Base-by-base conservation (phyloP, 768 basidiomycete genomes). In the Leccinum variicolor region DNA sequence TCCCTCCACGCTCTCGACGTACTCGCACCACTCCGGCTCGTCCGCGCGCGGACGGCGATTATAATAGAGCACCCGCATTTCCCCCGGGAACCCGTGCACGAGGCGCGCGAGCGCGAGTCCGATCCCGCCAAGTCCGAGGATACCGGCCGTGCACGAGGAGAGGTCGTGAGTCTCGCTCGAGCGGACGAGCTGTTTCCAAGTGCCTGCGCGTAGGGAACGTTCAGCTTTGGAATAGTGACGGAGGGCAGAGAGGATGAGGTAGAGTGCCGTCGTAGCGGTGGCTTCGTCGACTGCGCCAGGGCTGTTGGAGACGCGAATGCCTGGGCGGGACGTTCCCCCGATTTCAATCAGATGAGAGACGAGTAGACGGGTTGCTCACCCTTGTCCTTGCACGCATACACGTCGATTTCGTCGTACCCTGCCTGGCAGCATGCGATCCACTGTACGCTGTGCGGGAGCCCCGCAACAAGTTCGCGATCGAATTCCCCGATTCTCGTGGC, bases 391-490 rank as follows among this genome's bases (percentile, higher is more conserved):
- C 86, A 87, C 1, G 86, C 87, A 11, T 75, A 74, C 11, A 93
- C 84, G 65, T 94, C 87, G 56, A 95, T 84, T 45, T 84, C 81
- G 70, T 96, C 90, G 67, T 94, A 96, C 0, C 94, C 92, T 0
- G 93, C 91, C 14, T 90, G 92, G 54, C 91, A 92, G 69, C 92
- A 91, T 2, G 87, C 89, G 67, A 94, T 90, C 86, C 88, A 93
- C 69, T 84, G 84, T 51, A 94, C 79, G 25, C 77, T 78, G 1
- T 77, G 54, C 1, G 91, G 84, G 3, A 95, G 77, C 0, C 78
- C 81, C 41, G 77, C 70, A 60, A 96, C 69, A 47, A 86, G 71
- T 36, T 77, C 79, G 26, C 71, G 68, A 62, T 86, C 81, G 52
- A 80, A 83, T 21, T 76, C 64, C 15, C 81, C 82, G 55, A 83